Conservation (phyloP, 768 basidiomycete genomes). For the Strobilomyces confusus region DNA sequence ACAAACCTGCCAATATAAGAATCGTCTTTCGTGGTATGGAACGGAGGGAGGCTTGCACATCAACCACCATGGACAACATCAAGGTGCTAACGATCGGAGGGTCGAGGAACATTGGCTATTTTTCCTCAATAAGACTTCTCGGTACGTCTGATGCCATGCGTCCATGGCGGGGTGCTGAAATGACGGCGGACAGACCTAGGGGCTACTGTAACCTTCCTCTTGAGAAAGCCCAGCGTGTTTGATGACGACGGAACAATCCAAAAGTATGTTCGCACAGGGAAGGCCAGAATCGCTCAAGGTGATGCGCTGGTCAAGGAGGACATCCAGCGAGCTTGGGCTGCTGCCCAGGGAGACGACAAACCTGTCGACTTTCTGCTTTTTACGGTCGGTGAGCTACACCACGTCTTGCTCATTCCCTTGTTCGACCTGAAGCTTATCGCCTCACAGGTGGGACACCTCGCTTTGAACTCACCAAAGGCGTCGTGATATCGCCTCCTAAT, state of each 20-base stretch:
- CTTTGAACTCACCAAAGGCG: slow-evolving; percentile 46
- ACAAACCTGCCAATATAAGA: slow-evolving; percentile 9
- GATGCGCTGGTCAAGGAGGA: slow-evolving; percentile 55
- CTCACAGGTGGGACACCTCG: slow-evolving; percentile 28
- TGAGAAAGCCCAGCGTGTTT: slow-evolving; percentile 51
- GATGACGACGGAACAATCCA: slow-evolving; percentile 54
- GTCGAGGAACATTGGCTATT: slow-evolving; percentile 55
- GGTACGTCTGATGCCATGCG: slow-evolving; percentile 27
- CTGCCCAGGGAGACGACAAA: slow-evolving; percentile 27
- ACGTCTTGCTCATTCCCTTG: neutral
- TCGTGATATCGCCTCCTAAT: slow-evolving; percentile 46
- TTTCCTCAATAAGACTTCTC: slow-evolving; percentile 44
- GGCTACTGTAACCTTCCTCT: slow-evolving; percentile 58
- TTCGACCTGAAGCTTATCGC: neutral
- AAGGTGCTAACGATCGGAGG: slow-evolving; percentile 46
- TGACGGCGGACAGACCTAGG: slow-evolving; percentile 44
- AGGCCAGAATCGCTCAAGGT: slow-evolving; percentile 54
- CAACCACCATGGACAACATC: slow-evolving; percentile 15
- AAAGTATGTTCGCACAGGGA: slow-evolving; percentile 43
- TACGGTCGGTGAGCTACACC: slow-evolving; percentile 48
- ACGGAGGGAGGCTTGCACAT: neutral
- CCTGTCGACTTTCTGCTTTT: slow-evolving; percentile 55
- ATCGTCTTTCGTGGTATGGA: slow-evolving; percentile 1
- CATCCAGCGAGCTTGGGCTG: slow-evolving; percentile 49
- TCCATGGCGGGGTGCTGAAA: neutral